Base-by-base conservation (phyloP, 768 basidiomycete species). In the Trametes punicea region DNA sequence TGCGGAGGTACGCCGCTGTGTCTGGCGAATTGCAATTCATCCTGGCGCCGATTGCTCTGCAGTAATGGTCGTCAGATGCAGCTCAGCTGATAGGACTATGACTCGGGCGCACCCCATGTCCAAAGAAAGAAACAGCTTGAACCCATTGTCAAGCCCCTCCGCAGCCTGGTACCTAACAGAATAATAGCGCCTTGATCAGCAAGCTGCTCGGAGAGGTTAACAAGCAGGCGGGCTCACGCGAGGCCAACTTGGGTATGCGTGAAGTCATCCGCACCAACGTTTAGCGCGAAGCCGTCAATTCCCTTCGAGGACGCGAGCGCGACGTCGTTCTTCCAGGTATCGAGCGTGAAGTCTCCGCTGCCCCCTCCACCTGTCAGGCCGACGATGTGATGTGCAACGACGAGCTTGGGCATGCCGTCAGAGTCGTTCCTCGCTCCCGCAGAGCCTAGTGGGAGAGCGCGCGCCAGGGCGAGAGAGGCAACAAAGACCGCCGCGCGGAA, bases 121-220 rank as follows among this genome's bases (percentile, higher is more conserved):
- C 42, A 91, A 80, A 10, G 86, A 89, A 55, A 91, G 63, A 70
- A 90, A 90, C 45, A 92, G 73, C 65, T 85, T 81, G 68, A 83
- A 74, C 41, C 41, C 60, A 6, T 62, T 62, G n/a, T 59, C 58
- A 2, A 65, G 62, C 18, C 65, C 44, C 16, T 71, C 70, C 18
- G 81, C 80, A 5, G 71, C 70, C 15, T 61, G 44, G 58, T 67
- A 73, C 6, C 70, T 62, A 62, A 26, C 2, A n/a, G 18, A 20
- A 15, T 4, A 45, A n/a, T 6, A 16, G 10, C 31, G n/a, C n/a
- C 15, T 15, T 16, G 34, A n/a, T 36, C 8, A 36, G 34, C 34
- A 36, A 5, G 13, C 7, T 4, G 7, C 15, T 8, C n/a, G 34
- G 4, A 7, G 34, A 5, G 13, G 6, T 15, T 15, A 8, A 36